These are phyloP conservation scores for Penicillium canescens DNA, from an alignment of 495 filamentous ascomycete genomes.

Conservation along the genomic window DNA sequence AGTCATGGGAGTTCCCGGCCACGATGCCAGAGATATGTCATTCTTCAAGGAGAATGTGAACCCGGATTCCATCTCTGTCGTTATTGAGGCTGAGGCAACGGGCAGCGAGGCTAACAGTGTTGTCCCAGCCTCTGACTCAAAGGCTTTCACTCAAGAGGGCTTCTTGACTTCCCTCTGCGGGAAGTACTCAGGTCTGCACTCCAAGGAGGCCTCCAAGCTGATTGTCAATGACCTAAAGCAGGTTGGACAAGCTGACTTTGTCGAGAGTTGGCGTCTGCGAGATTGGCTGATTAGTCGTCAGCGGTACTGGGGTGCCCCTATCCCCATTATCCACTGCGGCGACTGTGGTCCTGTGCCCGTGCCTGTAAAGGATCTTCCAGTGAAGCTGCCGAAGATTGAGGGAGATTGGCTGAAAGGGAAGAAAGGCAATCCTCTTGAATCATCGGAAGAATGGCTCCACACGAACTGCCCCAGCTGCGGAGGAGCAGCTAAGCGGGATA, in stretches of 20 bases:
- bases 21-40: conserved; percentile 72
- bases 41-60: conserved; percentile 75
- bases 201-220: conserved; percentile 59
- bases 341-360: conserved; percentile 80
- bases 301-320: conserved; percentile 88
- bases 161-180: conserved; percentile 44
- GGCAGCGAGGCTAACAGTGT: conserved; percentile 41
- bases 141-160: conserved; percentile 47
- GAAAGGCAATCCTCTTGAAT: conserved; percentile 74
- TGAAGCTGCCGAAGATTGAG: conserved; percentile 69
- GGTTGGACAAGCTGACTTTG: conserved; percentile 52
- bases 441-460: conserved; percentile 70
- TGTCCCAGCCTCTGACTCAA: conserved; percentile 36
- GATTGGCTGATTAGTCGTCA: conserved; percentile 91
- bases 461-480: conserved; percentile 74
- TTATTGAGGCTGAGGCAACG: conserved; percentile 38
- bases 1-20: conserved; percentile 89
- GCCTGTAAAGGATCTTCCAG: conserved; percentile 71
- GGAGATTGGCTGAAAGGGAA: conserved; percentile 67
- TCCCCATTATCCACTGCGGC: conserved; percentile 82
- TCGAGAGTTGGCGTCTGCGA: conserved; percentile 72
- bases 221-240: conserved; percentile 58
- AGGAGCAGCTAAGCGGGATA: conserved; percentile 73
- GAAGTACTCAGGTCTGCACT: conserved; percentile 54
- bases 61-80: conserved; percentile 49